These are phyloP conservation scores for Yarrowia osloensis DNA, from an alignment of 805 yeast genomes.

Conservation along the genomic window DNA sequence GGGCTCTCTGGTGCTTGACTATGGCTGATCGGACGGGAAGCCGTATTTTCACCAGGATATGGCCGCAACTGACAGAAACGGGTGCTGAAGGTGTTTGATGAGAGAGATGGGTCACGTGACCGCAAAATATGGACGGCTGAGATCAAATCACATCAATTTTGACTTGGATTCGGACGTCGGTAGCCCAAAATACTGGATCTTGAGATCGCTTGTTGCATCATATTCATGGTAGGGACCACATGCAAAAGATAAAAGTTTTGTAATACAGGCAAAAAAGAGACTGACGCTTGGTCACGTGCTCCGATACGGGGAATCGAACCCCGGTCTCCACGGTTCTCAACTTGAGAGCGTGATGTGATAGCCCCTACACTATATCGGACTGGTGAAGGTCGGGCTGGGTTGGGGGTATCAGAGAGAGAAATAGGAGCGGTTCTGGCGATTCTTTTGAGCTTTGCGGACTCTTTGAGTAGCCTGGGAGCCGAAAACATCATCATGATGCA, in stretches of 20 bases:
- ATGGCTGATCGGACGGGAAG: background rate
- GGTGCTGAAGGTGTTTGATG: no score
- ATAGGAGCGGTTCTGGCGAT: no score
- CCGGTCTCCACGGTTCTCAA: slow-evolving; percentile 31
- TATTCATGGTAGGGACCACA: background rate
- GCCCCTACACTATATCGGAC: slow-evolving; percentile 30
- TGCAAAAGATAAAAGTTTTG: no score
- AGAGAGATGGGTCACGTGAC: background rate
- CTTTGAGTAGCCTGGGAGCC: no score
- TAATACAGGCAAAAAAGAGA: background rate
- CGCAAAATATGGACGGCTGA: background rate
- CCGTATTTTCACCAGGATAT: background rate
- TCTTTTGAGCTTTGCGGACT: no score
- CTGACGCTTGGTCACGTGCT: slow-evolving; percentile 2
- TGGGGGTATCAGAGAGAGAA: background rate
- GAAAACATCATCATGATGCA: no score
- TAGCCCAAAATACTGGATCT: no score
- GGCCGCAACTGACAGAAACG: no score
- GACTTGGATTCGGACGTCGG: no score
- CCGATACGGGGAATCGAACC: slow-evolving; percentile 32
- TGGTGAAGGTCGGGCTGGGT: background rate
- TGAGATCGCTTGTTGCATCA: no score
- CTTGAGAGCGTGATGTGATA: slow-evolving; percentile 29
- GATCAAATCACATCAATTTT: no score
- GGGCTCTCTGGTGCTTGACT: background rate